Evolutionary conservation across 2,329 filamentous ascomycete genomes (phyloP), one percentile per base, ranked within the genome.

Genomic region (Rutstroemia sp.): DNA sequence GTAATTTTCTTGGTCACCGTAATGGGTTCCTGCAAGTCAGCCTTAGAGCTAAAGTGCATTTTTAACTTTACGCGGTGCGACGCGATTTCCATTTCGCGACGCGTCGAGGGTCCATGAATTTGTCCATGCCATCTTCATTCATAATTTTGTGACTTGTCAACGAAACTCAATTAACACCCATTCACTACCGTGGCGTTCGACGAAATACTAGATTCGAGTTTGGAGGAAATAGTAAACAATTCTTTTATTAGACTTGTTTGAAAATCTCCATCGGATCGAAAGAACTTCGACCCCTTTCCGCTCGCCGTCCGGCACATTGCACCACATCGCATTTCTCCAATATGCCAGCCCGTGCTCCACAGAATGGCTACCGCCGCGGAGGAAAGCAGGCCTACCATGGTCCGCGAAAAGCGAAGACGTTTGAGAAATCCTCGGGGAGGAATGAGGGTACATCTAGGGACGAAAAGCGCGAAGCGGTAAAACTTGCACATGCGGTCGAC

Each of bases 391-490:
- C 83, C 59, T 87, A 85, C 71, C 87, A 90, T 79, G 87, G 88
- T 67, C 77, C 79, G 50, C 77, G 77, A 54, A 81, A 80, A 66
- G 78, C 84, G 25, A 89, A 88, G 68, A 95, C 90, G 4, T 88
- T 97, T 63, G 85, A 92, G 57, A 84, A 89, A 37, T 86, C 87
- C 7, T 83, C 85, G 25, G 75, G 88, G 49, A 83, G 87, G 56
- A 85, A 83, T 54, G 95, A 99, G 76, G 86, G 82, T 52, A 97
- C 91, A 1, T 95, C 92, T 7, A 85, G 90, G 66, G 90, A 96
- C 77, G 94, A 99, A 73, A 95, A 90, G 72, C 84, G 90, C 74
- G 92, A 99, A 74, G 86, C 90, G 39, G 87, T 85, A 48, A 84
- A 85, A 56, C 81, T 96, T 52, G 90, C 90, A 34, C 84, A 96